Conservation (phyloP, 768 basidiomycete genomes). For the Macrolepiota dolichaula region DNA sequence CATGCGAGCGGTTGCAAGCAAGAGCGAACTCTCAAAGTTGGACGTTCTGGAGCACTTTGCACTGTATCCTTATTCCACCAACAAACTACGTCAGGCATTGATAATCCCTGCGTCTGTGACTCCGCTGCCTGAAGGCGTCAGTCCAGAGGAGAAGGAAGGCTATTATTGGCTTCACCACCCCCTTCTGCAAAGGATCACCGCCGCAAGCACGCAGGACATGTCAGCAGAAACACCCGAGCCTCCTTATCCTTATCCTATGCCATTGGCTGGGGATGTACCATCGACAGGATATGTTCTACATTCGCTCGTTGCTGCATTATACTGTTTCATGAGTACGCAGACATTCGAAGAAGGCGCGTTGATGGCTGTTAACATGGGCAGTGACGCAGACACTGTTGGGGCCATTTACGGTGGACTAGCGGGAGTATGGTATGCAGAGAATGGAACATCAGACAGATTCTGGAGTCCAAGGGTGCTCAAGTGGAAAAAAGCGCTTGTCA, state of each 20-base stretch:
- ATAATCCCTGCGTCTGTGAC: slow-evolving; percentile 24
- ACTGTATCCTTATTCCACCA: slow-evolving; percentile 31
- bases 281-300: slow-evolving; percentile 39
- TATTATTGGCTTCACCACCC: slow-evolving; percentile 34
- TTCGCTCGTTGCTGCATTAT: slow-evolving; percentile 38
- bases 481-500: slow-evolving; percentile 31
- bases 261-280: slow-evolving; percentile 24
- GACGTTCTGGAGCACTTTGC: slow-evolving; percentile 35
- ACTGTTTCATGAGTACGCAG: slow-evolving; percentile 40
- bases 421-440: slow-evolving; percentile 37
- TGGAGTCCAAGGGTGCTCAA: slow-evolving; percentile 34
- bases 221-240: slow-evolving; percentile 9
- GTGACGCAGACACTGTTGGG: slow-evolving; percentile 43
- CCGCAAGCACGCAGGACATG: slow-evolving; percentile 5
- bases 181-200: slow-evolving; percentile 26
- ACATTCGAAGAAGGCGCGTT: slow-evolving; percentile 43
- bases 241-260: slow-evolving; percentile 29
- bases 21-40: slow-evolving; percentile 30
- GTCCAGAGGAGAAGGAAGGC: slow-evolving; percentile 24
- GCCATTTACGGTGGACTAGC: slow-evolving; percentile 45
- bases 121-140: slow-evolving; percentile 11
- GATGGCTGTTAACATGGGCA: slow-evolving; percentile 40
- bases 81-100: slow-evolving; percentile 28
- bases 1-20: slow-evolving; percentile 24
- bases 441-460: slow-evolving; percentile 21